Evolutionary conservation across 345 rosid species (phyloP).

Genomic region (Jatropha curcas): DNA sequence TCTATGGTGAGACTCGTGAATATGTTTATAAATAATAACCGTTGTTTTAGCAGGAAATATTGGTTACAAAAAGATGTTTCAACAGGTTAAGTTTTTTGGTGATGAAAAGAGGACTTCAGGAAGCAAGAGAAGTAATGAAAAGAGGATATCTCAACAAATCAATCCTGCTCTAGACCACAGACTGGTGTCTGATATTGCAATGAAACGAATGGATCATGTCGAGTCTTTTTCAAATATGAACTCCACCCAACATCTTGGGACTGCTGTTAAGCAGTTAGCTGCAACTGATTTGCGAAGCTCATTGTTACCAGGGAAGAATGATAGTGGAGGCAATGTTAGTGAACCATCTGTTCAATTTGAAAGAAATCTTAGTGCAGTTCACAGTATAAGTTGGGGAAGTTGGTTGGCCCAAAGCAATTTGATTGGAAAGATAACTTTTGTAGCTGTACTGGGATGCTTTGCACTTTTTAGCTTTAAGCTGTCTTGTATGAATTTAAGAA

Average conservation of each 20-base stretch:
- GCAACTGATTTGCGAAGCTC: slow-evolving; percentile 60
- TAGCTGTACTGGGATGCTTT: slow-evolving; percentile 58
- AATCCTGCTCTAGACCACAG: slow-evolving; percentile 45
- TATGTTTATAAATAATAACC: background rate
- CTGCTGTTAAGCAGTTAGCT: slow-evolving; percentile 76
- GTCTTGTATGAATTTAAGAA: slow-evolving; percentile 39
- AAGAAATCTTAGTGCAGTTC: slow-evolving; percentile 53
- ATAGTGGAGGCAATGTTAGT: slow-evolving; percentile 40
- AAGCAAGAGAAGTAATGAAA: slow-evolving; percentile 49
- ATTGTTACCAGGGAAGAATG: slow-evolving; percentile 40
- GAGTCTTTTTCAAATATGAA: slow-evolving; percentile 44
- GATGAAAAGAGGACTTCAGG: slow-evolving; percentile 55
- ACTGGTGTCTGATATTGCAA: slow-evolving; percentile 50
- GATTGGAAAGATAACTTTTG: slow-evolving; percentile 46
- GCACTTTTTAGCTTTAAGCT: slow-evolving; percentile 52
- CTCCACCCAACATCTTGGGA: slow-evolving; percentile 58
- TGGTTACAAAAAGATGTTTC: slow-evolving; percentile 24
- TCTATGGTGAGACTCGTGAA: slow-evolving; percentile 61
- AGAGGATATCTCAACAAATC: slow-evolving; percentile 34
- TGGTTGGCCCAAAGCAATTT: slow-evolving; percentile 49
- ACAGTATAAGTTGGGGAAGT: slow-evolving; percentile 50
- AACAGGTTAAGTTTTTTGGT: slow-evolving; percentile 65
- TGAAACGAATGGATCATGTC: slow-evolving; percentile 43
- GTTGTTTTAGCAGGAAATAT: slow-evolving; percentile 8
- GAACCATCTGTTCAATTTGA: slow-evolving; percentile 60